Evolutionary conservation across 805 yeast species (phyloP), one percentile per base, ranked within the genome.

Genomic region (Diddensiella santjacobensis): DNA sequence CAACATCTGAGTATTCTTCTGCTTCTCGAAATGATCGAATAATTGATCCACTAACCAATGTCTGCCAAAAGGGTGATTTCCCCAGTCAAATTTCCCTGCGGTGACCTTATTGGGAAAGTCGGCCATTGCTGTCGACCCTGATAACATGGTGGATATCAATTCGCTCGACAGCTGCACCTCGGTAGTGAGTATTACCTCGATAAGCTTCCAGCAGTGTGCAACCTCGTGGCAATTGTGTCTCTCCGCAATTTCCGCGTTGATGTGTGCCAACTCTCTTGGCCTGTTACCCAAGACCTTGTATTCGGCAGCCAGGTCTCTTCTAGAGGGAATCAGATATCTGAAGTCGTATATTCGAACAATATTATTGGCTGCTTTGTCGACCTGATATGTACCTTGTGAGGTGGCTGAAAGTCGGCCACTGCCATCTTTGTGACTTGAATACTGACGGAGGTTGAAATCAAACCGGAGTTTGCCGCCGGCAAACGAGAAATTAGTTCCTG

Each of bases 1-100:
- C 20, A 90, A 69, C 96, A 91, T 87, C 63, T 91, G 97, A 22
- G 87, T 66, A 58, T 91, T 84, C 1, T 82, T 80, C 37, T 71
- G 60, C 29, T 58, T 66, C 57, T 83, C 93, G 60, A 82, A 88
- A 57, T 83, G 82, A 1, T 63, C 60, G 59, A 90, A 58, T 35
- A 88, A 69, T 50, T 79, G 78, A 22, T 72, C 72, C 0, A 87
- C 72, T 19, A 87, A 68, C 85, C 87, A 79, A 10, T 72, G 56
- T 35, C 80, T 73, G 1, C 95, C 96, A 62, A 83, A 77, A 0
- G 89, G 90, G 62, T 87, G 95, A 3, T 76, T 67, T 0, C 91
- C 91, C 96, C 96, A 90, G 49, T 74, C 59, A 45, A 53, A 54
- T 11, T 41, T 36, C 2, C 52, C 77, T 40, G 58, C 11, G 4